These are phyloP conservation scores for Chondrus crispus DNA, from an alignment of 23 red algal species.

Conservation along the genomic window DNA sequence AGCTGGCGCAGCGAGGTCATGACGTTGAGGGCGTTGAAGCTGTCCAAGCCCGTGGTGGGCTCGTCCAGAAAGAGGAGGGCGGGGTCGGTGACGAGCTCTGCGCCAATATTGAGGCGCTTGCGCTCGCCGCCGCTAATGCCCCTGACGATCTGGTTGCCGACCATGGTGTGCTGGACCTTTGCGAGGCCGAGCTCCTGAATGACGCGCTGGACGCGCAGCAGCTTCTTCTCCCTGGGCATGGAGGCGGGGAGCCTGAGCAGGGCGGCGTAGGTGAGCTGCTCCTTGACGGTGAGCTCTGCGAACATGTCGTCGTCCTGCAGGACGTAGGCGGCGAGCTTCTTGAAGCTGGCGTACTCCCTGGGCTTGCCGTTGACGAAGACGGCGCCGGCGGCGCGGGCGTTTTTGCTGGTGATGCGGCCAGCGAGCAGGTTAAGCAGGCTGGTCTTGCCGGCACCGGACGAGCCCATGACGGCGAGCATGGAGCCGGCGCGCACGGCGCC, in stretches of 20 bases:
- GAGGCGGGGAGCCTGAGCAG: conserved; percentile 65
- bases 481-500: conserved; percentile 82
- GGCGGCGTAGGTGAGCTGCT: conserved; percentile 84
- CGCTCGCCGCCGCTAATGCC: conserved; percentile 94
- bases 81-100: conserved; percentile 92
- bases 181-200: conserved; percentile 81
- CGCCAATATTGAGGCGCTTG: conserved; percentile 94
- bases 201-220: conserved; percentile 62
- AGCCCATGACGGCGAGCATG: conserved; percentile 95
- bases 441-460: conserved; percentile 89
- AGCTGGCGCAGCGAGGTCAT: conserved; percentile 88
- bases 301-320: conserved; percentile 92
- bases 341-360: conserved; percentile 71
- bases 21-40: conserved; percentile 90
- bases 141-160: conserved; percentile 76
- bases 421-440: conserved; percentile 89
- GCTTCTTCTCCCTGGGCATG: conserved; percentile 64
- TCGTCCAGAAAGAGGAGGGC: conserved; percentile 88
- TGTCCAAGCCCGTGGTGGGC: conserved; percentile 88
- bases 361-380: conserved; percentile 83
- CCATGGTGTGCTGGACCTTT: conserved; percentile 61
- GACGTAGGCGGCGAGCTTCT: conserved; percentile 67
- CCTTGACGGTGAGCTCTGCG: conserved; percentile 92
- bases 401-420: conserved; percentile 72
- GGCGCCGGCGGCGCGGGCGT: conserved; percentile 53